Evolutionary conservation across 2,329 filamentous ascomycete species (phyloP), one percentile per base, ranked within the genome.

Genomic region (Nigrospora sphaerica): DNA sequence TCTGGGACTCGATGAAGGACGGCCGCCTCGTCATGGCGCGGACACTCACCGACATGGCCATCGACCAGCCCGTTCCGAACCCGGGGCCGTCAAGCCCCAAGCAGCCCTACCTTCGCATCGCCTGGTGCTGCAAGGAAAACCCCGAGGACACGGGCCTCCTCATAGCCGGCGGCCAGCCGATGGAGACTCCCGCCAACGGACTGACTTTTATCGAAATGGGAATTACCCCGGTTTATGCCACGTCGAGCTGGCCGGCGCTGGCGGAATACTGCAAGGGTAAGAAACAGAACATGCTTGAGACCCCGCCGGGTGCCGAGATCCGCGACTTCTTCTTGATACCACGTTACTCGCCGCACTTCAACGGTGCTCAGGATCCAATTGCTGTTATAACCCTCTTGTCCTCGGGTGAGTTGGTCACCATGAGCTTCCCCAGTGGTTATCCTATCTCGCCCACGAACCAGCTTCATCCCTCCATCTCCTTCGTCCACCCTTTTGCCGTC

Each of bases 41-140:
- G 56, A 95, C 88, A 0, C 66, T 96, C 32, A 80, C 84, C 46
- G 81, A 88, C 47, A 79, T 78, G 4, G 79, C 88, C 56, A 72
- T 97, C 46, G 79, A 96, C 55, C 78, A 84, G 51, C 82, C 85
- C 3, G 74, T 74, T 0, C 62, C 72, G 13, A 56, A 69, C 1
- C 66, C 75, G 4, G 74, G 73, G 1, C 73, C 72, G 1, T 70
- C 82, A 37, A 74, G 74, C 14, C 66, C 85, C 13, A 85, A 86
- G 50, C 85, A 88, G 46, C 88, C 89, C 1, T 86, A 92, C 49
- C 80, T 81, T 50, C 83, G 83, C 51, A 81, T 97, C 46, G 78
- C 83, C 1, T 98, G 93, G 93, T 98, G 93, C 67, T 92, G 88
- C 47, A 96, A 96, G 62, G 77, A 84, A 49, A 95, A 97, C 59